phyloP scores from a whole-genome alignment of 192 early-diverging fungal species.

The Entomortierella beljakovae region DNA sequence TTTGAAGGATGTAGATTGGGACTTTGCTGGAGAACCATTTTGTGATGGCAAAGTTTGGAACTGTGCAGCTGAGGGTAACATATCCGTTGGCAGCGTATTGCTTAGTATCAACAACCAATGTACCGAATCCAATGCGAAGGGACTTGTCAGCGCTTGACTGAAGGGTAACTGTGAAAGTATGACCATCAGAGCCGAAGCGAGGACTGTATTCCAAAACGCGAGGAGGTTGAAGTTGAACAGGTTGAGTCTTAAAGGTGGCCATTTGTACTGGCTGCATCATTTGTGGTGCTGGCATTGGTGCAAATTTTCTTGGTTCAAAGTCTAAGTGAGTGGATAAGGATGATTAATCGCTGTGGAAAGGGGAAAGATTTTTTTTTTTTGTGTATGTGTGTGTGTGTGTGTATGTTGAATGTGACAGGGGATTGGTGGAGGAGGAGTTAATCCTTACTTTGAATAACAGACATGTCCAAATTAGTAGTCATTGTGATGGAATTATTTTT shows the following conservation, averaged over 20 bases:
- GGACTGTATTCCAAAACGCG: constrained; percentile 58
- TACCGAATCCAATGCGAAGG: constrained; percentile 64
- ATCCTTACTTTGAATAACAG: constrained; percentile 48
- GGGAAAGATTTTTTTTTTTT: background rate
- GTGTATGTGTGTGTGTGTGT: background rate
- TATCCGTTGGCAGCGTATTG: constrained; percentile 58
- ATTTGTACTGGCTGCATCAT: constrained; percentile 17
- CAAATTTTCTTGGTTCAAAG: constrained; percentile 51
- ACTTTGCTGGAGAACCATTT: constrained; percentile 53
- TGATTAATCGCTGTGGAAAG: background rate
- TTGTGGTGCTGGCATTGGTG: constrained; percentile 46
- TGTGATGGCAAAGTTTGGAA: constrained; percentile 57
- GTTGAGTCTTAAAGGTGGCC: constrained; percentile 25
- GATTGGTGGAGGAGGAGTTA: background rate
- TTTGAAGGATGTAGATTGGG: constrained; percentile 57
- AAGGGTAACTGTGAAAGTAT: constrained; percentile 51
- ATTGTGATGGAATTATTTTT: background rate
- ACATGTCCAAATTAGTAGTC: constrained; percentile 33
- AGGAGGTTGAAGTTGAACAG: constrained; percentile 33
- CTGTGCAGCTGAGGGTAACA: constrained; percentile 55
- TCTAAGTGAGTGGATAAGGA: constrained; percentile 14
- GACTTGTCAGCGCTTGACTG: constrained; percentile 33
- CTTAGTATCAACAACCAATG: constrained; percentile 61
- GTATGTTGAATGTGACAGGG: background rate
- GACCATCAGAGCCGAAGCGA: constrained; percentile 46